phyloP scores from a whole-genome alignment of 73 alveolate species.

The Paramecium caudatum region DNA sequence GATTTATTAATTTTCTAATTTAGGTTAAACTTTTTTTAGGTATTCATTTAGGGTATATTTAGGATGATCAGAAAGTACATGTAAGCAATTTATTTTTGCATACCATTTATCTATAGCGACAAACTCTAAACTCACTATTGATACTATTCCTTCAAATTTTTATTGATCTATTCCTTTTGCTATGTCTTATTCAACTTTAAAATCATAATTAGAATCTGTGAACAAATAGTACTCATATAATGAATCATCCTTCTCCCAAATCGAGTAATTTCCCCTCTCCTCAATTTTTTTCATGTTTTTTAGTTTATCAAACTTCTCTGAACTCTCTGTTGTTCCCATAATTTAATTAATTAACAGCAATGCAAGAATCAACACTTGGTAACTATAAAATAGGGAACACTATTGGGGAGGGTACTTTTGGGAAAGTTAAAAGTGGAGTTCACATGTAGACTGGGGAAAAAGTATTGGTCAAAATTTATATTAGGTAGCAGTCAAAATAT shows the following conservation, averaged over 20 bases:
- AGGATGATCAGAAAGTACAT: not conserved
- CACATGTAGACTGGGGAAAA: conserved; percentile 65
- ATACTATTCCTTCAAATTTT: not conserved
- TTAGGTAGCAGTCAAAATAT: conserved; percentile 87
- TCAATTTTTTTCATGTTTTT: not conserved
- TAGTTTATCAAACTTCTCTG: no score
- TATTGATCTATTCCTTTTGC: not conserved
- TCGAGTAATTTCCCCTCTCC: not conserved
- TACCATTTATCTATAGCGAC: not conserved
- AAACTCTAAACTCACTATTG: not conserved
- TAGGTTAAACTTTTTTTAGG: not conserved
- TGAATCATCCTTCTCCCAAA: not conserved
- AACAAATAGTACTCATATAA: not conserved
- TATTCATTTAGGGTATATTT: not conserved
- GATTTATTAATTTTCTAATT: not conserved
- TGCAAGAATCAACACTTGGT: conserved; percentile 50
- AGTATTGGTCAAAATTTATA: conserved; percentile 30
- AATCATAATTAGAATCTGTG: not conserved
- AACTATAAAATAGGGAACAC: conserved; percentile 12
- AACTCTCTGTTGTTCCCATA: no score
- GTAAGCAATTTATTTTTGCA: not conserved
- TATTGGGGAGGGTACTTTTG: conserved; percentile 68
- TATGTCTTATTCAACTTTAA: not conserved
- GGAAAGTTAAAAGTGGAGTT: conserved; percentile 70
- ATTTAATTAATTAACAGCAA: no score